phyloP scores from a whole-genome alignment of 768 basidiomycete genomes.

The Boletales sp. region DNA sequence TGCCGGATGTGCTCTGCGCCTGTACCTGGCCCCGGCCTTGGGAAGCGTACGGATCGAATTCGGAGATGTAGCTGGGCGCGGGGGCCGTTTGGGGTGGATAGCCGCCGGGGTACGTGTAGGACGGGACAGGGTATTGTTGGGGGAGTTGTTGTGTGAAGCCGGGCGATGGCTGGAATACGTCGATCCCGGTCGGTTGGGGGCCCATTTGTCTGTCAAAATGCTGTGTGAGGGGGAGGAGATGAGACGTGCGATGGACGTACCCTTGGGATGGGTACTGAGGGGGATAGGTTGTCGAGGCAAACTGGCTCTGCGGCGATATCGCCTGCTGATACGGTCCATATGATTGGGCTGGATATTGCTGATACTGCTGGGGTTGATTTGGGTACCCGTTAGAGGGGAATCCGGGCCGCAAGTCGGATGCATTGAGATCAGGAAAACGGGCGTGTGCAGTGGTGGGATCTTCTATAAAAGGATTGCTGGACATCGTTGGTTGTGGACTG shows the following conservation, averaged over 20 bases:
- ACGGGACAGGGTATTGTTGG: constrained; percentile 19
- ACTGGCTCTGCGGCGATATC: constrained; percentile 20
- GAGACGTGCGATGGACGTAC: constrained; percentile 11
- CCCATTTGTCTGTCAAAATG: constrained; percentile 22
- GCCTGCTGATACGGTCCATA: constrained; percentile 18
- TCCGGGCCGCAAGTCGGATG: constrained; percentile 11
- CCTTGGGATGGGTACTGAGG: constrained; percentile 22
- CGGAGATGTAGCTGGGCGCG: constrained; percentile 28
- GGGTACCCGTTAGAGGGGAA: constrained; percentile 25
- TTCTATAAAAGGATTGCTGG: constrained; percentile 70
- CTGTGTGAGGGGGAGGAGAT: neutral
- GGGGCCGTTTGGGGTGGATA: constrained; percentile 22
- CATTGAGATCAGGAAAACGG: constrained; percentile 65
- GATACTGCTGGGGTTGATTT: constrained; percentile 31
- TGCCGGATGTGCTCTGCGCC: neutral
- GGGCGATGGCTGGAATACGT: constrained; percentile 47
- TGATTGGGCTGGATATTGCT: constrained; percentile 26
- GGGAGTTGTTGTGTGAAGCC: constrained; percentile 55
- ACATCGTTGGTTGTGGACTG: constrained; percentile 23
- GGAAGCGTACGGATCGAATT: constrained; percentile 39
- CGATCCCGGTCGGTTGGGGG: constrained; percentile 29
- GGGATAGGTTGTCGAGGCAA: constrained; percentile 19
- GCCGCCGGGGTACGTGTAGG: constrained; percentile 28
- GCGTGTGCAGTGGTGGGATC: constrained; percentile 45
- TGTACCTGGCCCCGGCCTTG: no score